Base-by-base conservation (phyloP, 805 yeast genomes). In the Ogataea methylovora region DNA sequence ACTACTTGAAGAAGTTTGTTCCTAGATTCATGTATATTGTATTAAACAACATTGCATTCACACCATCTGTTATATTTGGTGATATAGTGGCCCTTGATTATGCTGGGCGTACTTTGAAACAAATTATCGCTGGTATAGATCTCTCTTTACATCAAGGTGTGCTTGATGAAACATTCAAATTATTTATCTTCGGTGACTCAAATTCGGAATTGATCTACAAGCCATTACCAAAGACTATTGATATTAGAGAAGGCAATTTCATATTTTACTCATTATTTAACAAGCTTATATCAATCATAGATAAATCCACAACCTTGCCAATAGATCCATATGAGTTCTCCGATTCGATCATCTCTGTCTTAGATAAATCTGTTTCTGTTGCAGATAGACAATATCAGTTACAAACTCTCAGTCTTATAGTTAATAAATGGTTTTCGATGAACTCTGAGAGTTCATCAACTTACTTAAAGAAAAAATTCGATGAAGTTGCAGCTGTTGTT, bases 251-350 rank as follows among this genome's bases (percentile, higher is more conserved):
- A 2, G 25, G 24, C 0, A 58, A 68, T 4, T 46, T 52, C 7
- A 54, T 61, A 13, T 48, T 63, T 13, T 57, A 73, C 15, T 54
- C 64, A 2, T 38, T 66, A 21, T 60, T 67, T 40, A 61, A 60
- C 24, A 74, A 71, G 40, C 45, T 78, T 1, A 32, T 79, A 8
- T 65, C 79, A 4, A 73, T 70, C 14, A 48, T 79, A 13, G 82
- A 76, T 45, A 73, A 69, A 42, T 36, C 60, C 0, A 48, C 46
- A 1, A 37, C 36, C 3, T 44, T 66, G 12, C 53, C 54, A 1
- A 33, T 46, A 2, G 45, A 36, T 12, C 27, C 43, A 1, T 30
- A 33, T 8, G 38, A 38, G 0, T 38, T 56, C 11, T 24, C 44
- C 2, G 44, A 48, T 11, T 37, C 33, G n/a, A 33, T 45, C 5